Evolutionary conservation across 2,329 filamentous ascomycete species (phyloP).

Genomic region (Microsporum ferrugineum): DNA sequence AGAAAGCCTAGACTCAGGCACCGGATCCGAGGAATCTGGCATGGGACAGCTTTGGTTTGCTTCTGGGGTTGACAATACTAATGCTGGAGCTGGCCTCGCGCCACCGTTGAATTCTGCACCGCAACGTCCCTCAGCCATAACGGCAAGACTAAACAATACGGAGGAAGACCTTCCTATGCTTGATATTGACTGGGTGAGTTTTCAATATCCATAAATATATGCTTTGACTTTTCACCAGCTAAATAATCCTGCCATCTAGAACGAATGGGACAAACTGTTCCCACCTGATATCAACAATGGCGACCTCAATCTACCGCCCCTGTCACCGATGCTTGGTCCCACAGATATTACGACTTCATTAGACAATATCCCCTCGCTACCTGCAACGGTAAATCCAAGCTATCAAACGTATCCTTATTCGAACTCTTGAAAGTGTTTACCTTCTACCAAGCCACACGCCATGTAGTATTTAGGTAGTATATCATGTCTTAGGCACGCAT

Average conservation of each 20-base stretch:
- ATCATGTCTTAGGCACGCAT: background rate
- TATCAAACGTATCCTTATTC: constrained; percentile 2
- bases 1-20: constrained; percentile 12
- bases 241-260: constrained; percentile 11
- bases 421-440: background rate
- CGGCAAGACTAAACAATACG: background rate
- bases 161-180: constrained; percentile 30
- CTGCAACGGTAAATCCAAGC: background rate
- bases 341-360: background rate
- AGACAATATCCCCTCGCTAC: background rate
- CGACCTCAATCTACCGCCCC: constrained; percentile 39
- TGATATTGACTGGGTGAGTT: constrained; percentile 56
- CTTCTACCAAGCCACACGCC: too few species aligned
- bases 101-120: constrained; percentile 9
- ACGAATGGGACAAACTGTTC: constrained; percentile 28
- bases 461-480: too few species aligned
- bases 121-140: background rate
- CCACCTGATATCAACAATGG: constrained; percentile 42
- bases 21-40: constrained; percentile 12
- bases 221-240: background rate
- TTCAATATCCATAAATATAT: background rate
- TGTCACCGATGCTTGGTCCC: background rate
- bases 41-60: constrained; percentile 13
- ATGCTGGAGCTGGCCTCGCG: constrained; percentile 12
- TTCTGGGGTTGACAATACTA: constrained; percentile 6